Base-by-base conservation (phyloP, 179 eudicot species). In the Vitellaria paradoxa region DNA sequence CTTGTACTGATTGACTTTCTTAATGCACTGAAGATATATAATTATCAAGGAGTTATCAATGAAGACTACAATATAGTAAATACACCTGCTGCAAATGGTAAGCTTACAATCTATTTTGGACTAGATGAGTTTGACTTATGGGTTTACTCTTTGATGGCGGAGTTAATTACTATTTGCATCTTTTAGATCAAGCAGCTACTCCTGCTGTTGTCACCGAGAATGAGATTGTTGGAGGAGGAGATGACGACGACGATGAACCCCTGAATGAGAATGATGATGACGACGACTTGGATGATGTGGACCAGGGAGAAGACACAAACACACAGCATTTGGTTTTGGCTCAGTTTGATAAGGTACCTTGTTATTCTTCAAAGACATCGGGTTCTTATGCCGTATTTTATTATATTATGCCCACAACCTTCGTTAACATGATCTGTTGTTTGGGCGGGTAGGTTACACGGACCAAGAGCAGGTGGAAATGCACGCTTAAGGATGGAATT, bases 191-290 rank as follows among this genome's bases (percentile, higher is more conserved):
- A 89, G 98, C 90, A 77, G 84, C 81, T 70, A 95, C 97, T 65
- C 95, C 97, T 75, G 93, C 91, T 53, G 76, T 85, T 52, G 85
- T 89, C 75, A 75, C 72, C 75, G 91, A 86, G 68, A 91, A 90
- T 87, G 96, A 96, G 68, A 18, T 78, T 68, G 30, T 77, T 80
- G 86, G 79, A 67, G 92, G 79, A 67, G 92, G 87, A 17, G 98
- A 92, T 17, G 97, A 91, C 14, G 97, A 90, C 45, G 98, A 96
- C 11, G 99, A 96, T 30, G 98, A 93, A 80, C 98, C 99, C 63
- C 76, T 93, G 89, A 96, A 96, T 80, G 99, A 96, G 81, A 83
- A 93, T 77, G 99, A 96, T 73, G 97, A 92, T 78, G 99, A 93
- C 63, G 94, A 90, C 75, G 98, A 93, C 62, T 74, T 93, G 67